Base-by-base conservation (phyloP, 2,329 filamentous ascomycete species). In the Aspergillus ibericus region DNA sequence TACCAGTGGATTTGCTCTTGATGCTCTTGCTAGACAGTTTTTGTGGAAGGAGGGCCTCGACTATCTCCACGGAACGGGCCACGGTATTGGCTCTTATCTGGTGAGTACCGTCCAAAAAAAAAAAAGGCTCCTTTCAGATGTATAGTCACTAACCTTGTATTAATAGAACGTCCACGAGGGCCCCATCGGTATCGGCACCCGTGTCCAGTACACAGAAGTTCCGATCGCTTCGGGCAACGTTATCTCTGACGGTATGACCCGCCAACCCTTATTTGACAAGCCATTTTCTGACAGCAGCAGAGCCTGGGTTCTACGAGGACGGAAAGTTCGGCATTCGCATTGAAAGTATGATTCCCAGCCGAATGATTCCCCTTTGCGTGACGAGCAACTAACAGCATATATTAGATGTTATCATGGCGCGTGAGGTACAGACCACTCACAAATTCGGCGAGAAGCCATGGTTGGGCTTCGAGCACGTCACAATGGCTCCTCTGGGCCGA, bases 261-360 rank as follows among this genome's bases (percentile, higher is more conserved):
- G 9, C 2, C 32, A 16, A 25, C 20, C 10, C 13, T 20, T 13
- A 20, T 20, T 15, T 22, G 20, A 10, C 8, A 44, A 20, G 25
- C 53, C 59, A 25, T 62, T 56, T 53, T 22, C 59, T 70, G 42
- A 67, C 62, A 51, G 46, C 29, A 48, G 16, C 55, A 78, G 92
- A 99, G 76, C 95, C 95, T 1, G 95, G 95, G 29, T 99, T 93
- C 78, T 99, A 99, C 74, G 93, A 98, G 75, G 95, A 99, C 68
- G 93, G 92, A 49, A 87, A 87, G 38, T 99, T 96, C 70, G 95
- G 95, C 16, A 95, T 99, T 66, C 89, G 95, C 16, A 97, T 97
- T 69, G 95, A 99, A 77, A 99, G 80, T 83, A 66, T 68, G 78
- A 59, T 29, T 51, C 48, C 16, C 18, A 27, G 3, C 9, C 29